Evolutionary conservation across 2,329 filamentous ascomycete genomes (phyloP), one percentile per base, ranked within the genome.

Genomic region (Claviceps monticola): DNA sequence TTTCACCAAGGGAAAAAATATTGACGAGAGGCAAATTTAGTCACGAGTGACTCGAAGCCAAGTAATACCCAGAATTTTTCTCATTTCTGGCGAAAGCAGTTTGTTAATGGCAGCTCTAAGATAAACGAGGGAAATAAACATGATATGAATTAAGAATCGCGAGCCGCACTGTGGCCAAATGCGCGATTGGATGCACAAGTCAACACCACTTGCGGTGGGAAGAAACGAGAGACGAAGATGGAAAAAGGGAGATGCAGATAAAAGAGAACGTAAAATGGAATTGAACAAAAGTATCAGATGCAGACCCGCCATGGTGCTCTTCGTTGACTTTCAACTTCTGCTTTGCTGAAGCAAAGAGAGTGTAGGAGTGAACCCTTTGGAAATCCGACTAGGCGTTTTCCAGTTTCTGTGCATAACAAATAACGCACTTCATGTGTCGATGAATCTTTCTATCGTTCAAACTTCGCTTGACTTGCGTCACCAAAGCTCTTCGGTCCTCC

Each of bases 391-490:
- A 47, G 34, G 36, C 14, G 37, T 48, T 41, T 34, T 55, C 48
- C 39, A 50, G 53, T 57, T 74, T 75, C 54, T 75, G 71, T 2
- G 67, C 73, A 56, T 66, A 71, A 47, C 68, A 65, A 52, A 73
- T 66, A 39, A 67, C 65, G 21, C 67, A 67, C 43, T 70, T 68
- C 41, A 75, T 56, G 41, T 74, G 74, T 4, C 70, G 67, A 57
- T 74, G 72, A 2, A 67, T 59, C 4, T 56, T 58, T 9, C 58
- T 55, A 47, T 70, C 63, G 17, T 62, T 56, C n/a, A 72, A 57
- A 4, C 65, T 68, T 50, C 60, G 62, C 19, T 58, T 64, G 19
- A 64, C 64, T 1, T 56, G 57, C 4, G 52, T 58, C 6, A 66
- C 59, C 49, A 72, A 59, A 2, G 62, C 59, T 21, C 63, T 59